Conservation (phyloP, 1,284 basidiomycete genomes). For the Bondarzewia mesenterica region DNA sequence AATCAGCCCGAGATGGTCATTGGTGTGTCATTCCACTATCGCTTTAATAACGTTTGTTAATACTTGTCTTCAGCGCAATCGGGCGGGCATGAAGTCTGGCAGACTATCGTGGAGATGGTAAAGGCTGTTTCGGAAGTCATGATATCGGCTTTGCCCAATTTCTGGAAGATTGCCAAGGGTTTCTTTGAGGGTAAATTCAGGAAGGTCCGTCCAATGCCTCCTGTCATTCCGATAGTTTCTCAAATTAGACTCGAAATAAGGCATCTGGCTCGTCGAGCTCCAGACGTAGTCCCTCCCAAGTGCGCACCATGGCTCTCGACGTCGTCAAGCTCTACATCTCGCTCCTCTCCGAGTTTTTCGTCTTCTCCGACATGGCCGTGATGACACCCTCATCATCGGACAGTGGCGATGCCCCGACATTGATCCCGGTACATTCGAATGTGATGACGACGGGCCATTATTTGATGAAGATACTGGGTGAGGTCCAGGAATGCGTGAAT, state of each 20-base stretch:
- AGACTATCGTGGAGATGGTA: slow-evolving; percentile 64
- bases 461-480: slow-evolving; percentile 71
- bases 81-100: slow-evolving; percentile 75
- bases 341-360: slow-evolving; percentile 85
- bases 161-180: slow-evolving; percentile 88
- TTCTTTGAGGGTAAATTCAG: slow-evolving; percentile 91
- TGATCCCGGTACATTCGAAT: slow-evolving; percentile 72
- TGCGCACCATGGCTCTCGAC: slow-evolving; percentile 86
- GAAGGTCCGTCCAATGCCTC: slow-evolving; percentile 42
- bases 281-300: slow-evolving; percentile 76
- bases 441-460: slow-evolving; percentile 81
- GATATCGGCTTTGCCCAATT: slow-evolving; percentile 74
- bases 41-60: background rate
- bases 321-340: slow-evolving; percentile 85
- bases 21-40: slow-evolving; percentile 35
- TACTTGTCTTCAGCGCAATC: slow-evolving; percentile 21
- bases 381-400: slow-evolving; percentile 34
- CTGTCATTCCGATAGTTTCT: background rate
- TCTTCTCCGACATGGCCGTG: slow-evolving; percentile 70
- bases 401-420: slow-evolving; percentile 32
- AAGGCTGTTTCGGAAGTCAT: slow-evolving; percentile 67
- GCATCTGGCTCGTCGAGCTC: slow-evolving; percentile 15
- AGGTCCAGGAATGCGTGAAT: slow-evolving; percentile 80
- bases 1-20: slow-evolving; percentile 58
- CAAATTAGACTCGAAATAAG: no score